Evolutionary conservation across 768 basidiomycete genomes (phyloP), one percentile per base, ranked within the genome.

Genomic region (Lactifluus hygrophoroides): DNA sequence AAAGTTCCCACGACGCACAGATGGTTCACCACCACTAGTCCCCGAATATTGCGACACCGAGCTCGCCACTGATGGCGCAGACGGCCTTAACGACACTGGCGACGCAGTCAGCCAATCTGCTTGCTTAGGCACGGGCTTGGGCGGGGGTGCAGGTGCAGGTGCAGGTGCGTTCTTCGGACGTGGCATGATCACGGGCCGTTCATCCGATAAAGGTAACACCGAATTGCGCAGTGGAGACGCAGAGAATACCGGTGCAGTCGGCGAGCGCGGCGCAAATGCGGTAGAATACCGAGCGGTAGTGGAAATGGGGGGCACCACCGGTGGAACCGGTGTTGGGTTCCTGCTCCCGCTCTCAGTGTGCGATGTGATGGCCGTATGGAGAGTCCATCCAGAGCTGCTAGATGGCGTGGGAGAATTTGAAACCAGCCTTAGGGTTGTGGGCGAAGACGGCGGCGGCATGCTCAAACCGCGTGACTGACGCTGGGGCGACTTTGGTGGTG

Each of bases 11-110:
- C 65, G 58, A 5, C 62, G 60, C n/a, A 74, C 66, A 11, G 64
- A 67, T 42, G 73, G 72, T 61, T 75, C 74, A 9, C 69, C 74
- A 9, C 69, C 74, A 58, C 71, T 76, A 56, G 67, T 71, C 10
- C 68, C 66, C n/a, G 74, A 75, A 60, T 74, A 75, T 34, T 68
- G 57, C 13, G 74, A 74, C 21, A 58, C 65, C 8, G 73, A 67
- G 64, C 71, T 73, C 58, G 71, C 63, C 32, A 68, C 70, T 9
- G 73, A 72, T 35, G 65, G 65, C 60, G 65, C 65, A 34, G 67
- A 65, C 6, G 37, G 43, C 11, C 66, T 54, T 44, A 17, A 30
- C n/a, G 62, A 59, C n/a, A 43, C 32, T 21, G 51, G 53, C 25
- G 56, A 32, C 23, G 21, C 27, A 13, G 42, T 30, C 38, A 30